These are phyloP conservation scores for Fonsecaea nubica DNA, from an alignment of 2,329 filamentous ascomycete species.

Conservation along the genomic window DNA sequence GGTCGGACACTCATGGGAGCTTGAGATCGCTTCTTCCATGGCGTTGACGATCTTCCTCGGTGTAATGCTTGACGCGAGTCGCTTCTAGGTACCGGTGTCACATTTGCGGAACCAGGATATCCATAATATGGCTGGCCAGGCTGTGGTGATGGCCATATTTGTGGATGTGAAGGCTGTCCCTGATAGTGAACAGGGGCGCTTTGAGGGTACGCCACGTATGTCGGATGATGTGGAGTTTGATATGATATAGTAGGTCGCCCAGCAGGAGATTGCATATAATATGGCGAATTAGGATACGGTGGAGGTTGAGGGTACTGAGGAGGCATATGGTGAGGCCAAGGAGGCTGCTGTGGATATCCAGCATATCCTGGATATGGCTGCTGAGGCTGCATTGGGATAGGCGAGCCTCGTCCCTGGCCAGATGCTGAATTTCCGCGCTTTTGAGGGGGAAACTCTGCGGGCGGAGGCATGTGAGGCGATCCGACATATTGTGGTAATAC, in stretches of 20 bases:
- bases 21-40: slow-evolving; percentile 36
- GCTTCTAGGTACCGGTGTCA: slow-evolving; percentile 35
- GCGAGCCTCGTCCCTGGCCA: slow-evolving; percentile 38
- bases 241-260: slow-evolving; percentile 28
- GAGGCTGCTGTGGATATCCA: slow-evolving; percentile 36
- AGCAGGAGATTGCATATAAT: slow-evolving; percentile 29
- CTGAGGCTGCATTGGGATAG: slow-evolving; percentile 35
- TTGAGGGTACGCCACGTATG: slow-evolving; percentile 38
- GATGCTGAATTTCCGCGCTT: slow-evolving; percentile 29
- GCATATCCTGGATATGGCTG: slow-evolving; percentile 36
- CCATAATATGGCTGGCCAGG: slow-evolving; percentile 32
- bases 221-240: slow-evolving; percentile 36
- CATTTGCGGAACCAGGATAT: slow-evolving; percentile 34
- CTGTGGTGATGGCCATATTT: slow-evolving; percentile 32
- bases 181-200: slow-evolving; percentile 37
- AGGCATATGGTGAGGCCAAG: slow-evolving; percentile 36
- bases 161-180: slow-evolving; percentile 30
- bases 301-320: slow-evolving; percentile 33
- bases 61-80: slow-evolving; percentile 20
- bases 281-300: slow-evolving; percentile 31
- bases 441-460: slow-evolving; percentile 31
- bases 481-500: slow-evolving; percentile 32
- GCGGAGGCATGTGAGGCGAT: slow-evolving; percentile 38
- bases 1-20: slow-evolving; percentile 23
- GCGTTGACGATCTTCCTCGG: slow-evolving; percentile 37